Evolutionary conservation across 2,329 filamentous ascomycete genomes (phyloP).

Genomic region (Geosmithia putterillii): DNA sequence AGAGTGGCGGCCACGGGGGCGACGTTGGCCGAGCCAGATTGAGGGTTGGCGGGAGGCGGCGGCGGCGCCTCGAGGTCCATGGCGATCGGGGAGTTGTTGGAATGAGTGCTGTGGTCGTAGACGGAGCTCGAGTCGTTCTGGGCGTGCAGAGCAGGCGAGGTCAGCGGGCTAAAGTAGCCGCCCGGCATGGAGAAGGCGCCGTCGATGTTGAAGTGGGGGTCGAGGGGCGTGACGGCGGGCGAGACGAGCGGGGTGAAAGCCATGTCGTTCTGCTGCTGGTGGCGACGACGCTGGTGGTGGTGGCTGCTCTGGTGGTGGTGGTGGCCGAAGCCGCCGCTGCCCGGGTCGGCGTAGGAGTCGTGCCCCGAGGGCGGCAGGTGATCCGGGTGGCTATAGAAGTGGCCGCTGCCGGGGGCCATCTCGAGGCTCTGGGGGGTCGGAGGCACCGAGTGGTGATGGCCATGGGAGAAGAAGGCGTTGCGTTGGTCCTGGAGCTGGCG

Average conservation of each 20-base stretch:
- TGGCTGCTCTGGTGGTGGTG: slow-evolving; percentile 52
- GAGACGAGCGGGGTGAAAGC: slow-evolving; percentile 72
- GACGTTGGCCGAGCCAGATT: slow-evolving; percentile 31
- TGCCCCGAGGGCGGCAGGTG: slow-evolving; percentile 73
- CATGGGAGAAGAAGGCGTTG: slow-evolving; percentile 39
- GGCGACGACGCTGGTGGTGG: slow-evolving; percentile 52
- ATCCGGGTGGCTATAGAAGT: slow-evolving; percentile 51
- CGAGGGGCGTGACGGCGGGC: slow-evolving; percentile 72
- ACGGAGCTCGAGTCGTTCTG: slow-evolving; percentile 41
- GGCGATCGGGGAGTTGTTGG: slow-evolving; percentile 43
- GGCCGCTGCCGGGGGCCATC: slow-evolving; percentile 47
- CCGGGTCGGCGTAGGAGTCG: slow-evolving; percentile 52
- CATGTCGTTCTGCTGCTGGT: slow-evolving; percentile 64
- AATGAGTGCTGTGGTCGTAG: slow-evolving; percentile 31
- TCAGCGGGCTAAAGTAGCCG: slow-evolving; percentile 73
- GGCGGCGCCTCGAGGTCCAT: slow-evolving; percentile 37
- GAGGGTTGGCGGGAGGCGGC: slow-evolving; percentile 24
- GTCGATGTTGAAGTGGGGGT: slow-evolving; percentile 54
- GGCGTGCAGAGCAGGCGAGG: slow-evolving; percentile 67
- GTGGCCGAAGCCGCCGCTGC: slow-evolving; percentile 47
- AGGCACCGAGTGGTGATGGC: slow-evolving; percentile 51
- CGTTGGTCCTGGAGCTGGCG: slow-evolving; percentile 46
- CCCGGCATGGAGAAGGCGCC: slow-evolving; percentile 49
- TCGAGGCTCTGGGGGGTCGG: slow-evolving; percentile 75
- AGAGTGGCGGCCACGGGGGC: slow-evolving; percentile 25